These are phyloP conservation scores for Stephania cephalantha DNA, from an alignment of 164 flowering plant genomes.

Conservation along the genomic window DNA sequence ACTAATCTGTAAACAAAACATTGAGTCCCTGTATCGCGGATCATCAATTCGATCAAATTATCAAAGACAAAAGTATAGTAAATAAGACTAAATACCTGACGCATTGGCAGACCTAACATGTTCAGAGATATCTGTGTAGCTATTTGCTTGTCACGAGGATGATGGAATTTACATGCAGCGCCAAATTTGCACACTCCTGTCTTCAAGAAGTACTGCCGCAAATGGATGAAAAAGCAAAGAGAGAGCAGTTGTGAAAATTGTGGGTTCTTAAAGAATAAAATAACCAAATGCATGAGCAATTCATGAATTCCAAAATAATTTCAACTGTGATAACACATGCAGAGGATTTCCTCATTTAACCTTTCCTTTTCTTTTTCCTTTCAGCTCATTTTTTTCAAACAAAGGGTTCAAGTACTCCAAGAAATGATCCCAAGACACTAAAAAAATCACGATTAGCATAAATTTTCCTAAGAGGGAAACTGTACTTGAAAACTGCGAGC, in stretches of 20 bases:
- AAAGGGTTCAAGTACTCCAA: not conserved
- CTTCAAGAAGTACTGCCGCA: slow-evolving; percentile 58
- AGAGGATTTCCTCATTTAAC: not conserved
- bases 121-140: slow-evolving; percentile 52
- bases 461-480: no score
- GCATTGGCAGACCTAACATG: slow-evolving; percentile 53
- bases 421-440: no score
- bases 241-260: not conserved
- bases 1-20: no score
- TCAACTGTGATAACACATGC: not conserved
- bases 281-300: not conserved
- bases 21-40: no score
- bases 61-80: not conserved
- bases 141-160: slow-evolving; percentile 55
- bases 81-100: slow-evolving; percentile 37
- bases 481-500: no score
- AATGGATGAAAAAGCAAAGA: slow-evolving; percentile 1
- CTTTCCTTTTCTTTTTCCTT: not conserved
- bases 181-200: slow-evolving; percentile 76
- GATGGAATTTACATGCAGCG: slow-evolving; percentile 64
- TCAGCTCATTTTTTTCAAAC: not conserved
- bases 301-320: not conserved
- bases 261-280: not conserved
- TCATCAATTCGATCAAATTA: no score
- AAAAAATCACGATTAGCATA: no score